phyloP scores from a whole-genome alignment of 768 basidiomycete genomes.

The Boletus vinaceobasis region DNA sequence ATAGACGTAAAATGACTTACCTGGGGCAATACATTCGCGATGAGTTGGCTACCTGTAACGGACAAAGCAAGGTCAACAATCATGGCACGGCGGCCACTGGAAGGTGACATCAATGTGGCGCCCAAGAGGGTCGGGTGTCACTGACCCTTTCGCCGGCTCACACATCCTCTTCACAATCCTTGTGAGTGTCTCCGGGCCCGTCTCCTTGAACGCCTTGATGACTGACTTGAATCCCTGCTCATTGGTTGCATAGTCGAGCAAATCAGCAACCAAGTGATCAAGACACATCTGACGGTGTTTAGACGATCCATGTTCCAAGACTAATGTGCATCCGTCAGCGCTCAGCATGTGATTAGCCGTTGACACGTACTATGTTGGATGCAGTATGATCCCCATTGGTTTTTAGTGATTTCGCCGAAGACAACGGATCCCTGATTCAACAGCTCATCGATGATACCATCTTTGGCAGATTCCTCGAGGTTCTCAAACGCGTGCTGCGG shows the following conservation, averaged over 20 bases:
- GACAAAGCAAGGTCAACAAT: constrained; percentile 84
- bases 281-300: constrained; percentile 72
- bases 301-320: constrained; percentile 80
- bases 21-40: constrained; percentile 75
- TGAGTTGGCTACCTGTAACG: constrained; percentile 80
- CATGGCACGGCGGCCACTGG: constrained; percentile 71
- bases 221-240: constrained; percentile 88
- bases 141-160: constrained; percentile 77
- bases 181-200: constrained; percentile 71
- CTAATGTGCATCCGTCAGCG: constrained; percentile 34
- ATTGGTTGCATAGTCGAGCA: constrained; percentile 75
- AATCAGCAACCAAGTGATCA: constrained; percentile 72
- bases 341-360: neutral
- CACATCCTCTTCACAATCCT: constrained; percentile 79
- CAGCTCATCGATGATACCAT: constrained; percentile 81
- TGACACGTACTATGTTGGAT: constrained; percentile 71
- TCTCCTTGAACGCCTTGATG: constrained; percentile 83
- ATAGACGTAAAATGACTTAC: constrained; percentile 37
- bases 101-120: constrained; percentile 19
- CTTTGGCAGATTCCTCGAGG: constrained; percentile 77
- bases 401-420: constrained; percentile 78
- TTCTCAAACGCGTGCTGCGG: constrained; percentile 80
- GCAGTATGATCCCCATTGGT: constrained; percentile 88
- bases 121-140: neutral
- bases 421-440: constrained; percentile 65